Evolutionary conservation across 1,284 basidiomycete species (phyloP), one percentile per base, ranked within the genome.

Genomic region (Boletus subluridellus): DNA sequence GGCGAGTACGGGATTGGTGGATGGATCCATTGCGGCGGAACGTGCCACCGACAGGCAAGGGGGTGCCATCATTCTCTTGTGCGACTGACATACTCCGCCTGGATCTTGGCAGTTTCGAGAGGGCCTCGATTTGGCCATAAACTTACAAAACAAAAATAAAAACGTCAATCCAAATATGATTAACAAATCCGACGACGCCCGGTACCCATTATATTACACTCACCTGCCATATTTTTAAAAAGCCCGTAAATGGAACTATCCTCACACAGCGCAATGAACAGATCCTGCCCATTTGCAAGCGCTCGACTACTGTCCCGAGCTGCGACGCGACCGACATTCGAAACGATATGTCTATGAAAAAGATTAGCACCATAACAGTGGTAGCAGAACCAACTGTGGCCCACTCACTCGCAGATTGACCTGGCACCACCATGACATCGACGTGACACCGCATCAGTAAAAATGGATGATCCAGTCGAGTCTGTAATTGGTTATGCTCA

Each of bases 171-270:
- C 17, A 47, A 41, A 51, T 52, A 39, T 37, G 54, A 57, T 54
- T 50, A 50, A 55, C 64, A 60, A 55, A 64, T 47, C 4, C 30
- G 49, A 46, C 32, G 17, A 15, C 4, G 32, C 14, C 41, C 45
- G n/a, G 24, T 37, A 9, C 5, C 30, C 63, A 4, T 39, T n/a
- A 39, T 60, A 4, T 39, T n/a, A 39, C 17, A 39, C 26, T 53
- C 30, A 92, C 94, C 89, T 76, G 89, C 84, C 89, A 94, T 90
- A n/a, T 81, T 79, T 75, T 87, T 92, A 77, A 95, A 94, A 63
- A 90, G 79, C 28, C 83, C 82, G 74, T 92, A 95, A 55, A 95
- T 84, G 52, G 86, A 79, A 66, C 90, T 86, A 72, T 95, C 94
- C 74, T 95, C 94, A 63, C 92, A 94, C 32, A 95, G 78, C 0